Conservation (phyloP, 2,329 filamentous ascomycete genomes). For the Aspergillus caelatus region DNA sequence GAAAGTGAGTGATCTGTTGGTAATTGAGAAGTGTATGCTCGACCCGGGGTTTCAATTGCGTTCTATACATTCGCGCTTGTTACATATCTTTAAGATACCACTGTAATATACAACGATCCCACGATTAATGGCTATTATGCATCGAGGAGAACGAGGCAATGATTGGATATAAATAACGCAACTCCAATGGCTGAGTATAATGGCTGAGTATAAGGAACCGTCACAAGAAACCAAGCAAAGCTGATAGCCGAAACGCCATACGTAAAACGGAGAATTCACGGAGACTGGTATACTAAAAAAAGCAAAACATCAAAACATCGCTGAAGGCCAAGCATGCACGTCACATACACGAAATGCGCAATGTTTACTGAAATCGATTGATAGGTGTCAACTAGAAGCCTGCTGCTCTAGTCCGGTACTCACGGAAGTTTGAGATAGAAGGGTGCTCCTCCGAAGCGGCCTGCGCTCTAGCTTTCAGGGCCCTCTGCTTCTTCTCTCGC, state of each 20-base stretch:
- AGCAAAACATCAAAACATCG: not conserved
- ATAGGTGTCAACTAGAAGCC: constrained; percentile 20
- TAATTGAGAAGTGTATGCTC: not conserved
- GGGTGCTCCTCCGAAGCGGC: constrained; percentile 16
- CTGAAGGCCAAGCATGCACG: not conserved
- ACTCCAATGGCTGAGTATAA: not conserved
- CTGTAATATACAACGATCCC: not conserved
- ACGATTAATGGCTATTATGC: not conserved
- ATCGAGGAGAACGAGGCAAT: not conserved
- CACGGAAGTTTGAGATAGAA: constrained; percentile 43
- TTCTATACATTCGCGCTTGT: constrained; percentile 1
- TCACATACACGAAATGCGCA: not conserved
- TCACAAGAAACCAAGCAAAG: not conserved
- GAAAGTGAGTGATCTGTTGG: not conserved
- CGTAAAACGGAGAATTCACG: not conserved
- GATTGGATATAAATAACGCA: not conserved
- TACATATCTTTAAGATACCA: not conserved
- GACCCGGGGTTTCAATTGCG: not conserved
- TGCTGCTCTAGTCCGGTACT: constrained; percentile 46
- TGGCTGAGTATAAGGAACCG: not conserved
- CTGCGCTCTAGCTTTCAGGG: constrained; percentile 23
- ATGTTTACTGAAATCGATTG: not conserved
- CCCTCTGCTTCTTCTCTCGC: constrained; percentile 35
- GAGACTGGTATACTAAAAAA: not conserved
- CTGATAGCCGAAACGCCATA: not conserved